A percentile compares a stretch with the other conserved stretches of the same genome.
These are phyloP conservation scores for Globisporangium spinosum DNA, from an alignment of 352 stramenopile species.

Conservation along the genomic window DNA sequence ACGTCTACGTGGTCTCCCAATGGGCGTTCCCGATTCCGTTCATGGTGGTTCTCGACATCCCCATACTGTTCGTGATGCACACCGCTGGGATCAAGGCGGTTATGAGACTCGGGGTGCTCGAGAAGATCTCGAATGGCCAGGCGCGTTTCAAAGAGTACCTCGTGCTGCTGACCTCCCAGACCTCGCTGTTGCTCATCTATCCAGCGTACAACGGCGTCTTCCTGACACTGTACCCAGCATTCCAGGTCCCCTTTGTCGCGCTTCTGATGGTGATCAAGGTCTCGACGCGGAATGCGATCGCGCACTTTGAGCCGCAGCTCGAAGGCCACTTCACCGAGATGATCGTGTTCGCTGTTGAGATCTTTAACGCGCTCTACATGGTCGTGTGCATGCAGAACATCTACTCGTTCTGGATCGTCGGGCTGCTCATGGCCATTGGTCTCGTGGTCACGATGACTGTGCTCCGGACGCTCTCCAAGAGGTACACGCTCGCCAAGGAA, in stretches of 20 bases:
- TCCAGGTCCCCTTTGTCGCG: constrained; percentile 22
- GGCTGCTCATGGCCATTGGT: constrained; percentile 6
- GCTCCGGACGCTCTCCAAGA: background rate
- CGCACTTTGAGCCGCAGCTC: constrained; percentile 25
- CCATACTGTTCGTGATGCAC: constrained; percentile 22
- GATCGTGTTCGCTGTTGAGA: constrained; percentile 33
- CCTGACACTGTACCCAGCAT: constrained; percentile 8
- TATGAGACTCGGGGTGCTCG: background rate
- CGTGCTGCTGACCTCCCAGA: constrained; percentile 16
- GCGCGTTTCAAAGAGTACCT: constrained; percentile 18
- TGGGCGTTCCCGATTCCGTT: constrained; percentile 46
- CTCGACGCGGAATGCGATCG: constrained; percentile 21
- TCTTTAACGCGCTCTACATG: constrained; percentile 39
- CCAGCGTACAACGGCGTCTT: constrained; percentile 31
- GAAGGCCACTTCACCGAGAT: constrained; percentile 31
- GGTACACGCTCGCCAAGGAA: background rate
- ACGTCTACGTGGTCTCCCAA: constrained; percentile 1
- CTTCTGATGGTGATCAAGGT: constrained; percentile 25
- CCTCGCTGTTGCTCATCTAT: constrained; percentile 33
- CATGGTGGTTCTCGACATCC: constrained; percentile 19
- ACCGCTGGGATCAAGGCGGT: constrained; percentile 11
- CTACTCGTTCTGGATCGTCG: constrained; percentile 2
- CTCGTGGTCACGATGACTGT: background rate
- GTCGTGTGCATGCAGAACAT: constrained; percentile 17
- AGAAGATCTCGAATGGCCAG: constrained; percentile 9